These are phyloP conservation scores for Saturnispora mendoncae DNA, from an alignment of 805 yeast genomes.

Conservation along the genomic window DNA sequence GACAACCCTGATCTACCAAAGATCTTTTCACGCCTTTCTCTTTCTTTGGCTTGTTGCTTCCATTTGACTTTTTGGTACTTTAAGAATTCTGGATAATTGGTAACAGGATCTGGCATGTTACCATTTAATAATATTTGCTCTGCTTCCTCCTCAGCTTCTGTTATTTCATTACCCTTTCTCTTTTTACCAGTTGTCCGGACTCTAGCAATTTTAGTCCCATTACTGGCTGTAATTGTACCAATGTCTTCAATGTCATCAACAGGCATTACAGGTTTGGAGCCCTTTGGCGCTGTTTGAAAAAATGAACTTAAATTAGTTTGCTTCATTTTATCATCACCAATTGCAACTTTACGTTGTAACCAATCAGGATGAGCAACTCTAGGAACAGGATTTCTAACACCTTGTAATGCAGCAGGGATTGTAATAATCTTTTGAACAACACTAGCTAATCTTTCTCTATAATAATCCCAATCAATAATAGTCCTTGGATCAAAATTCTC, in stretches of 20 bases:
- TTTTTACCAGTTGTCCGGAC: conserved; percentile 36
- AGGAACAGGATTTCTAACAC: conserved; percentile 85
- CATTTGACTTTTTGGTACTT: conserved; percentile 80
- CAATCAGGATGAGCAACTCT: conserved; percentile 91
- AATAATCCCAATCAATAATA: conserved; percentile 90
- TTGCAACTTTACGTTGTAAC: conserved; percentile 59
- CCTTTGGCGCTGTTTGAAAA: conserved; percentile 38
- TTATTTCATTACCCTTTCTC: conserved; percentile 29
- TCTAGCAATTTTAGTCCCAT: conserved; percentile 34
- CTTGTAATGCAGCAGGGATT: conserved; percentile 94
- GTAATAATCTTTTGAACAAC: conserved; percentile 92
- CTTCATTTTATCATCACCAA: conserved; percentile 55
- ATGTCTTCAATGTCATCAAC: conserved; percentile 68
- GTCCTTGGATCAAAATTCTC: conserved; percentile 80
- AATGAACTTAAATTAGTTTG: conserved; percentile 59
- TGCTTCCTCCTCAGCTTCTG: conserved; percentile 35
- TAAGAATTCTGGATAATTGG: conserved; percentile 61
- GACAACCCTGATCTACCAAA: conserved; percentile 52
- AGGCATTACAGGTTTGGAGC: conserved; percentile 28
- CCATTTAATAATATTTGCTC: conserved; percentile 40
- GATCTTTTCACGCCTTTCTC: conserved; percentile 61
- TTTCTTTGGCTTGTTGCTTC: conserved; percentile 65
- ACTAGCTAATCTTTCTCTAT: conserved; percentile 81
- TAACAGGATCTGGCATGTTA: conserved; percentile 56
- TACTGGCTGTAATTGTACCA: conserved; percentile 30